Percentiles rank a stretch among this genome's conserved stretches.
Evolutionary conservation across 2,329 filamentous ascomycete species (phyloP).

Genomic region (Botrytis byssoidea): DNA sequence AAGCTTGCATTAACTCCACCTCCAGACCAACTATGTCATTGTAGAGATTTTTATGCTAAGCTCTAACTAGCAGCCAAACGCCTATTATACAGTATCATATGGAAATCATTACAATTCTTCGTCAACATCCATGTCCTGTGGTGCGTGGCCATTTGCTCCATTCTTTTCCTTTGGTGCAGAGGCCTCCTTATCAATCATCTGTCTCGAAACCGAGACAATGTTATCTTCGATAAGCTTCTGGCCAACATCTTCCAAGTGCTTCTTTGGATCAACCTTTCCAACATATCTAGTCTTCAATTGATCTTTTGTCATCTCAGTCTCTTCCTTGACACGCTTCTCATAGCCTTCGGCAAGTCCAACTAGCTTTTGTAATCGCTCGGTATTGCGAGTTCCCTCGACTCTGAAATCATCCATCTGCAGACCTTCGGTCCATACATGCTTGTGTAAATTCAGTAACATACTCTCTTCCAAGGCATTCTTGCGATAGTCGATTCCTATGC

Average conservation of each 20-base stretch:
- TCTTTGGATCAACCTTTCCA: constrained; percentile 98
- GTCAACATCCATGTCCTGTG: constrained; percentile 39
- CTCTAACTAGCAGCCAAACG: constrained; percentile 34
- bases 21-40: constrained; percentile 20
- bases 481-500: constrained; percentile 95
- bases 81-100: constrained; percentile 46
- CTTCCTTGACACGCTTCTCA: constrained; percentile 98
- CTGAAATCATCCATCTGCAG: constrained; percentile 96
- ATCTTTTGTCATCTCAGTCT: constrained; percentile 94
- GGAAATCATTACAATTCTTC: constrained; percentile 43
- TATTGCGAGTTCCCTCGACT: constrained; percentile 78
- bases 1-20: constrained; percentile 23
- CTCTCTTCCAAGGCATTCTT: constrained; percentile 98
- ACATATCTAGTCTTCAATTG: constrained; percentile 99
- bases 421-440: constrained; percentile 98
- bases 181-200: constrained; percentile 99
- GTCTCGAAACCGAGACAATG: constrained; percentile 94
- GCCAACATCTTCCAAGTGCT: constrained; percentile 95
- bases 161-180: constrained; percentile 75
- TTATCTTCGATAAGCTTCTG: constrained; percentile 99
- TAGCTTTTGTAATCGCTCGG: constrained; percentile 82
- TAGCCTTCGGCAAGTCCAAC: constrained; percentile 92
- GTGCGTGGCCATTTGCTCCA: constrained; percentile 46
- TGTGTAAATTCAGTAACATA: constrained; percentile 99
- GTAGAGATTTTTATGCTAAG: constrained; percentile 23